phyloP scores from a whole-genome alignment of 495 filamentous ascomycete species.

The Paragyromitra xinjiangensis region DNA sequence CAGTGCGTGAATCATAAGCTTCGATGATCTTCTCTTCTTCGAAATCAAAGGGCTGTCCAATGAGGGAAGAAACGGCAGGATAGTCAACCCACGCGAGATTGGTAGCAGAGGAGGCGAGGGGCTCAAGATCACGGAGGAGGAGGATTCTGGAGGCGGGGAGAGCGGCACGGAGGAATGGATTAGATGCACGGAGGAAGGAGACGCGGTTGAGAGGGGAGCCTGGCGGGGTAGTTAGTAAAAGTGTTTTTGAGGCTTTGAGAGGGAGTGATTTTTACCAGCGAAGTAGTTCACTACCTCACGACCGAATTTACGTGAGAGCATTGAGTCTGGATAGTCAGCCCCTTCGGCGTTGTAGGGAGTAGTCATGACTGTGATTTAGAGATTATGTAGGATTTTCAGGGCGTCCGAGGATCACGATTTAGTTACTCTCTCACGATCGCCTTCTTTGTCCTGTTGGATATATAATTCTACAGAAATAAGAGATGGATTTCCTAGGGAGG shows the following conservation, averaged over 20 bases:
- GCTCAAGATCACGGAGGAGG: slow-evolving; percentile 79
- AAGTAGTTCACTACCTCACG: slow-evolving; percentile 95
- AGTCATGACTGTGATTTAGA: background rate
- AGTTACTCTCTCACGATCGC: no score
- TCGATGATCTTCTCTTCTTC: slow-evolving; percentile 77
- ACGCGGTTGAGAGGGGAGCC: slow-evolving; percentile 79
- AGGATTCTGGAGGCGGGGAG: slow-evolving; percentile 78
- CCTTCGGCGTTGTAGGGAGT: slow-evolving; percentile 58
- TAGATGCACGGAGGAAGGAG: slow-evolving; percentile 84
- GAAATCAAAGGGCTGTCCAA: slow-evolving; percentile 74
- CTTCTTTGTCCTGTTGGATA: background rate
- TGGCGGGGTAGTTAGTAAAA: slow-evolving; percentile 51
- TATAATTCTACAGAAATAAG: background rate
- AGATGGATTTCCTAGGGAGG: background rate
- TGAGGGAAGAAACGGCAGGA: slow-evolving; percentile 69
- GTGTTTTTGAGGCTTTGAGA: background rate
- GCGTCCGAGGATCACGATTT: background rate
- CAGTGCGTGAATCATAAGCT: slow-evolving; percentile 73
- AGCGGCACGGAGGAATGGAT: slow-evolving; percentile 79
- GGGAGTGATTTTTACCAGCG: slow-evolving; percentile 67
- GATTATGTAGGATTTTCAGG: background rate
- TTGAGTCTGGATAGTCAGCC: slow-evolving; percentile 72
- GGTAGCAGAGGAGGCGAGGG: slow-evolving; percentile 67
- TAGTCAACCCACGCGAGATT: slow-evolving; percentile 70
- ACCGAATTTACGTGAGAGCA: slow-evolving; percentile 87